Evolutionary conservation across 768 basidiomycete genomes (phyloP).

Genomic region (Boletus reticulatus): DNA sequence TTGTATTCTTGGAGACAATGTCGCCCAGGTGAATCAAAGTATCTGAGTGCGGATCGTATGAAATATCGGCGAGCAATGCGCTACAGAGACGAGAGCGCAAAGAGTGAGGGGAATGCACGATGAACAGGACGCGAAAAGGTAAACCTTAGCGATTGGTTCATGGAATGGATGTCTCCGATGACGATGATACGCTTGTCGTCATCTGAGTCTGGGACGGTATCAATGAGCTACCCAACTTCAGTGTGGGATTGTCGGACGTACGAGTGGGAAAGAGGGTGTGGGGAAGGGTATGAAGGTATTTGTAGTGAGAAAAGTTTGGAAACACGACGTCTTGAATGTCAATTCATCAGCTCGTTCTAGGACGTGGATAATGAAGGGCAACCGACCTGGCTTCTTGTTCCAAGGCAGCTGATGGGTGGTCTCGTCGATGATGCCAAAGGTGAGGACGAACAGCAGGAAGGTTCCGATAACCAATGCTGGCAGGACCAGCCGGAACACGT

Average conservation of each 20-base stretch:
- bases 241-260: slow-evolving; percentile 21
- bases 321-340: slow-evolving; percentile 7
- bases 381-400: slow-evolving; percentile 17
- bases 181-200: slow-evolving; percentile 60
- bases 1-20: slow-evolving; percentile 61
- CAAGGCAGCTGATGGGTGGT: background rate
- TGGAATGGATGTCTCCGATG: slow-evolving; percentile 90
- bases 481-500: slow-evolving; percentile 10
- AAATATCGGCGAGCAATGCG: slow-evolving; percentile 56
- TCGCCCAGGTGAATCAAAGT: slow-evolving; percentile 84
- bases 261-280: slow-evolving; percentile 53
- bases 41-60: slow-evolving; percentile 61
- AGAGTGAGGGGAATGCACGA: background rate
- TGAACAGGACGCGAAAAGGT: slow-evolving; percentile 21
- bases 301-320: slow-evolving; percentile 59
- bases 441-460: slow-evolving; percentile 46
- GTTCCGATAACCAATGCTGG: slow-evolving; percentile 37
- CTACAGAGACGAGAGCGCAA: slow-evolving; percentile 33
- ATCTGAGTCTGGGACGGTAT: slow-evolving; percentile 41
- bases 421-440: slow-evolving; percentile 28
- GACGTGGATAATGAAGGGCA: background rate
- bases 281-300: slow-evolving; percentile 40
- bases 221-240: background rate
- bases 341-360: background rate
- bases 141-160: slow-evolving; percentile 64